These are phyloP conservation scores for Holtermannia corniformis DNA, from an alignment of 768 basidiomycete species.

Conservation along the genomic window DNA sequence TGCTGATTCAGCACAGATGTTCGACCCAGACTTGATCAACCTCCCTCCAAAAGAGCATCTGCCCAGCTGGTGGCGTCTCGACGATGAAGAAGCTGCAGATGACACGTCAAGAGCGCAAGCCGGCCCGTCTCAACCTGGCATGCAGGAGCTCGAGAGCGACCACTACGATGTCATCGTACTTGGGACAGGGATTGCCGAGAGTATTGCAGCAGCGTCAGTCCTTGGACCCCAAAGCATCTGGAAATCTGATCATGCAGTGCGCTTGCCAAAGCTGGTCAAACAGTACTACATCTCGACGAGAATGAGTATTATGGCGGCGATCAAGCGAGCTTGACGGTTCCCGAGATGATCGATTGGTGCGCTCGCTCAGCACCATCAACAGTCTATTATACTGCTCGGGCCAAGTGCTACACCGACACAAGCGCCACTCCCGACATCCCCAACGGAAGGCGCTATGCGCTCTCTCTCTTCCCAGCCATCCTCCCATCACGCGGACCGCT, in stretches of 20 bases:
- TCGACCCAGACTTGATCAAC: conserved; percentile 36
- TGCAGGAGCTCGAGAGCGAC: conserved; percentile 31
- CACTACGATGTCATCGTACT: conserved; percentile 45
- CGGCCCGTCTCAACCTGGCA: no score
- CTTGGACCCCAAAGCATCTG: not conserved
- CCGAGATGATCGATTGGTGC: conserved; percentile 68
- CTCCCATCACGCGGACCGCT: conserved; percentile 69
- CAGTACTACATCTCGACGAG: conserved; percentile 75
- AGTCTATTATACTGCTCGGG: not conserved
- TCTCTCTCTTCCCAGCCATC: conserved; percentile 74
- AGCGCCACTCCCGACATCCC: conserved; percentile 37
- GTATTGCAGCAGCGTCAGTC: conserved; percentile 78
- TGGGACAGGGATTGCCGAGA: conserved; percentile 58
- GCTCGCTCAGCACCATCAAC: conserved; percentile 30
- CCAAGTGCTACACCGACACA: conserved; percentile 6
- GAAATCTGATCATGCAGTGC: conserved; percentile 49
- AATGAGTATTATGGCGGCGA: conserved; percentile 77
- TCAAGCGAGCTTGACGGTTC: conserved; percentile 69
- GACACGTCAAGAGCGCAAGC: no score
- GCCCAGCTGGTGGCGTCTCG: conserved; percentile 18
- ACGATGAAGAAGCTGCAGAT: conserved; percentile 4
- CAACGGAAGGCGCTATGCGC: conserved; percentile 59
- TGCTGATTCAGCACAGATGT: conserved; percentile 13
- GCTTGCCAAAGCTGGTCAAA: conserved; percentile 76
- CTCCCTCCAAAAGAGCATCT: conserved; percentile 17